Evolutionary conservation across 352 stramenopile genomes (phyloP), one percentile per base, ranked within the genome.

Genomic region (Pythium brachiatum): DNA sequence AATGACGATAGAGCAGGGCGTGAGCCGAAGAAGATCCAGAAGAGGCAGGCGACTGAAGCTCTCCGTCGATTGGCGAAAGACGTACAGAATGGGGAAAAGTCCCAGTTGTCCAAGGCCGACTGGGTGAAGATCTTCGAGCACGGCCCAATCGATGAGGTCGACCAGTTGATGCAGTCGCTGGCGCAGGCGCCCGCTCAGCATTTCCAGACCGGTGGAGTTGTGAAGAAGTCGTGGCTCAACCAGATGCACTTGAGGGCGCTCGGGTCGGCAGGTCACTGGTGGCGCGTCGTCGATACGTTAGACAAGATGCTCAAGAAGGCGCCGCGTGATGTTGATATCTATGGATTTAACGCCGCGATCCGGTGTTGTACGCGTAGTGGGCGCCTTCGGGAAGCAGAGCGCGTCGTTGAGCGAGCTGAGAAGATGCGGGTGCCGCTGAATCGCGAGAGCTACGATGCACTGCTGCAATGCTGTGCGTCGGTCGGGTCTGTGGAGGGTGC

Each of bases 41-140:
- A 59, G 34, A 58, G 34, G 18, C 20, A 62, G 26, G 53, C 62
- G 16, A 26, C 32, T 16, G 16, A 12, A 26, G 41, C 20, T 3
- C 26, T 62, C 1, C 48, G 52, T 9, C 9, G 46, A 1, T 7
- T 56, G 21, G 26, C 59, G 5, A 16, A 51, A 15, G 47, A 21
- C 2, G 11, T 39, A 16, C 7, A 56, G 12, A 25, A 2, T 20
- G 38, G 31, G 0, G 18, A 38, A 21, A 32, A 8, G 1, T 13
- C 43, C 20, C 18, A 44, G 41, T 21, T 46, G 38, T 47, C 39
- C 21, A 61, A 51, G 55, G 44, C 20, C 7, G 31, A 71, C 15
- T 75, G 55, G 69, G 32, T 20, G 13, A 39, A 57, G 27, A 54
- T 75, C 2, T 66, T 75, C 44, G 32, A 63, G 36, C 48, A 70